These are phyloP conservation scores for Sporobolus alterniflorus DNA, from an alignment of 202 grass and related monocot genomes.

Conservation along the genomic window DNA sequence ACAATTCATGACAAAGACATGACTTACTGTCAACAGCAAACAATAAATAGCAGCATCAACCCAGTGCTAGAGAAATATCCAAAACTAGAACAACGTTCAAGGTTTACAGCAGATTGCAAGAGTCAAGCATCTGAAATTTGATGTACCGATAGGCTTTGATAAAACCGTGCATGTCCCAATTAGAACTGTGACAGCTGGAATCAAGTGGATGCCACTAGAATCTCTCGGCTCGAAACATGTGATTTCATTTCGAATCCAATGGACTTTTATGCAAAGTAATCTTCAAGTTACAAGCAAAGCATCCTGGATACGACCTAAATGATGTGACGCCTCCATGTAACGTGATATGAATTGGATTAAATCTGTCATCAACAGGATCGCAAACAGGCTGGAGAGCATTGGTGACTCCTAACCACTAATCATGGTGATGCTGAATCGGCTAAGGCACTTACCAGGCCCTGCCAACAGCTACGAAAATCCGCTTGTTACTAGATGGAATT, in stretches of 20 bases:
- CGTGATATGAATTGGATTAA: conserved; percentile 10
- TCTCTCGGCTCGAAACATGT: background rate
- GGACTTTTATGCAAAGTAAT: background rate
- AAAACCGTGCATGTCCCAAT: background rate
- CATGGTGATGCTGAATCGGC: conserved; percentile 33
- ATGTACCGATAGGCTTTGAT: background rate
- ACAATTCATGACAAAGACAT: conserved; percentile 6
- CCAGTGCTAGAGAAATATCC: background rate
- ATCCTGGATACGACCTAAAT: conserved; percentile 8
- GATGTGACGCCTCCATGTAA: conserved; percentile 50
- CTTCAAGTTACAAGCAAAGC: background rate
- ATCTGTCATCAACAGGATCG: conserved; percentile 21
- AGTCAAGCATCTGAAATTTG: conserved; percentile 19
- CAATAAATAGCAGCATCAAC: conserved; percentile 27
- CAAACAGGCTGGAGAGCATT: conserved; percentile 32
- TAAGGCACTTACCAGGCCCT: conserved; percentile 27
- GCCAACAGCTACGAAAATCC: conserved; percentile 27
- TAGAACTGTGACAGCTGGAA: background rate
- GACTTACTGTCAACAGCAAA: conserved; percentile 16
- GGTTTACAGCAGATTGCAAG: conserved; percentile 17
- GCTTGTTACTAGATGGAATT: conserved; percentile 24
- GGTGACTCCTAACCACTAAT: conserved; percentile 44
- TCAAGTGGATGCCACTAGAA: background rate
- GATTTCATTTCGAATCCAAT: background rate
- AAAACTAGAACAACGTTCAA: background rate